A percentile compares a stretch with the other conserved stretches of the same genome.
Conservation (phyloP, 75 land plant genomes). For the Gnetum montanum region DNA sequence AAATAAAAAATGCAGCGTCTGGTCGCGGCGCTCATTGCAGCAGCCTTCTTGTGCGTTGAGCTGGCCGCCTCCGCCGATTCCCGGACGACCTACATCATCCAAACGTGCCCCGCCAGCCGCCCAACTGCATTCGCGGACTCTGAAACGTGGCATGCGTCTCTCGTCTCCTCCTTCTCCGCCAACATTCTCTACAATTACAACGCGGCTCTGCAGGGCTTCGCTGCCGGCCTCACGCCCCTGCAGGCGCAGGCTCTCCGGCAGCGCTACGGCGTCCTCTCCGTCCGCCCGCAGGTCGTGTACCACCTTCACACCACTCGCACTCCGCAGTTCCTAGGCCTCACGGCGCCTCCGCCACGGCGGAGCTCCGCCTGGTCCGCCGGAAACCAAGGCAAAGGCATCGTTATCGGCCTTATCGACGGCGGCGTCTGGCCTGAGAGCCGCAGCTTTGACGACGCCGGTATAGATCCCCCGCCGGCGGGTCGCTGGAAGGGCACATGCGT, state of each 20-base stretch:
- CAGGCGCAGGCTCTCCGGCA: constrained; percentile 25
- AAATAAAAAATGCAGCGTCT: too few relatives aligned
- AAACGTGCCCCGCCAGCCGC: too few relatives aligned
- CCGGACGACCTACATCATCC: too few relatives aligned
- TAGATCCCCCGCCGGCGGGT: constrained; percentile 6
- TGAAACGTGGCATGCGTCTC: constrained; percentile 50
- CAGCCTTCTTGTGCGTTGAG: too few relatives aligned
- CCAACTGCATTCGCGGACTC: constrained; percentile 54
- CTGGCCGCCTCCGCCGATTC: too few relatives aligned
- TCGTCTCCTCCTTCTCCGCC: constrained; percentile 8
- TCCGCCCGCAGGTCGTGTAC: constrained; percentile 44
- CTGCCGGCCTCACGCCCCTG: constrained; percentile 35
- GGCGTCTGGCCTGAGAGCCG: constrained; percentile 7
- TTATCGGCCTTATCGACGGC: not conserved
- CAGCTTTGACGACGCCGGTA: constrained; percentile 16
- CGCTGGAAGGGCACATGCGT: constrained; percentile 13
- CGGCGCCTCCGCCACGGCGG: not conserved
- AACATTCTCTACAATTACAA: constrained; percentile 43
- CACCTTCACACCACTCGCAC: constrained; percentile 90
- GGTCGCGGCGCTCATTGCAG: too few relatives aligned
- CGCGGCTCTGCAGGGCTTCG: constrained; percentile 72
- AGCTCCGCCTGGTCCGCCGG: not conserved
- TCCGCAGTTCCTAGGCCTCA: constrained; percentile 84
- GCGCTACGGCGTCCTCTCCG: constrained; percentile 43
- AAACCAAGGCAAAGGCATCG: not conserved